Percentiles rank a stretch among this genome's conserved stretches.
These are phyloP conservation scores for Pseudophaeomoniella oleicola DNA, from an alignment of 2,329 filamentous ascomycete genomes.

Conservation along the genomic window DNA sequence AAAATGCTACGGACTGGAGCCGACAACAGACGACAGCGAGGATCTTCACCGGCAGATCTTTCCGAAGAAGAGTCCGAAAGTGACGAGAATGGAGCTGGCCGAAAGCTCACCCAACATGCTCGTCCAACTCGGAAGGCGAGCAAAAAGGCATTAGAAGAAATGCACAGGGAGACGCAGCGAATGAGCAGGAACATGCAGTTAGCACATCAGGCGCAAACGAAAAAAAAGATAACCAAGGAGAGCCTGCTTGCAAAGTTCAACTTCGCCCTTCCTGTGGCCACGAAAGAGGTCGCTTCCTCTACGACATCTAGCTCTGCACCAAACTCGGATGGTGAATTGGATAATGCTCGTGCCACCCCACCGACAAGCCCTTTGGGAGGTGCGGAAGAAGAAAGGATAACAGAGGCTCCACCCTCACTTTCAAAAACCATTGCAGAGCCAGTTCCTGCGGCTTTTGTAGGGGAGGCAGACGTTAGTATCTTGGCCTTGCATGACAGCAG, in stretches of 20 bases:
- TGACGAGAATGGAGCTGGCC: constrained; percentile 49
- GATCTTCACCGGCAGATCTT: constrained; percentile 20
- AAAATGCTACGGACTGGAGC: constrained; percentile 15
- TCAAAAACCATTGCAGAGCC: neutral
- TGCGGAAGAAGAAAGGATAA: constrained; percentile 9
- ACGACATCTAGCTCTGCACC: constrained; percentile 36
- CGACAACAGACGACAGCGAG: constrained; percentile 19
- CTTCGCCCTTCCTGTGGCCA: constrained; percentile 38
- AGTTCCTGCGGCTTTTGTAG: neutral
- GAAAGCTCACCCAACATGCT: constrained; percentile 51
- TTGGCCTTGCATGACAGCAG: constrained; percentile 24
- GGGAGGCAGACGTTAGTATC: constrained; percentile 18
- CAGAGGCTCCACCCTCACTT: constrained; percentile 1
- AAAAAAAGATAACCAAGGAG: constrained; percentile 76
- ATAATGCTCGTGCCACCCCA: constrained; percentile 43
- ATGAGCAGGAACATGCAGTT: constrained; percentile 83
- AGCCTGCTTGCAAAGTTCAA: constrained; percentile 77
- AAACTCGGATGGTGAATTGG: constrained; percentile 26
- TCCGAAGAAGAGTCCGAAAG: constrained; percentile 40
- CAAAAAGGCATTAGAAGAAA: constrained; percentile 89
- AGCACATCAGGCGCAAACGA: constrained; percentile 75
- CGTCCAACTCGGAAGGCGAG: constrained; percentile 71
- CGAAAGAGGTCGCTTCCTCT: constrained; percentile 15
- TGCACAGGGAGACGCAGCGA: constrained; percentile 87
- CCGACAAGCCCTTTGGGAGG: constrained; percentile 49